These are phyloP conservation scores for Aspergillus nidulans DNA, from an alignment of 495 filamentous ascomycete species.

Conservation along the genomic window DNA sequence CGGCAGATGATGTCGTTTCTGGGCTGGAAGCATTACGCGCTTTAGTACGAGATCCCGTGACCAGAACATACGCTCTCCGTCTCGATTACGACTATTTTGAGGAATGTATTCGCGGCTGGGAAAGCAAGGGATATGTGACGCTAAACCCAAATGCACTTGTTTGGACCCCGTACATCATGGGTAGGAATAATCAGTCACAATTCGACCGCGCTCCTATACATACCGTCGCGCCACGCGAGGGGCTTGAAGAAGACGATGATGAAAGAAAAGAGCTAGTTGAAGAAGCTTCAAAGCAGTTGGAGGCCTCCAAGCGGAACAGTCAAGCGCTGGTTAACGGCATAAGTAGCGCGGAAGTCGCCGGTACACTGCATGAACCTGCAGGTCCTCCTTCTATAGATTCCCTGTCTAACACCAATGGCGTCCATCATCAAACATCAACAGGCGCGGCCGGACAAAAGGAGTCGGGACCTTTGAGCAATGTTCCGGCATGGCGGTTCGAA, in stretches of 20 bases:
- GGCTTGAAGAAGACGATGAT: slow-evolving; percentile 50
- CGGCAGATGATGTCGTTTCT: slow-evolving; percentile 91
- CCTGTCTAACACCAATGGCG: slow-evolving; percentile 32
- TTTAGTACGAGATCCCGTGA: slow-evolving; percentile 83
- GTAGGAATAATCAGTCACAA: slow-evolving; percentile 72
- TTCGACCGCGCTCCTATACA: slow-evolving; percentile 82
- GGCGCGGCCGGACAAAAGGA: slow-evolving; percentile 10
- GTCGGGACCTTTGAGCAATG: slow-evolving; percentile 39
- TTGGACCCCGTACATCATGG: slow-evolving; percentile 99
- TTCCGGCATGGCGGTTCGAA: slow-evolving; percentile 78
- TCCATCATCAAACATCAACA: slow-evolving; percentile 19
- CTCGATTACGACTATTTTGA: slow-evolving; percentile 77
- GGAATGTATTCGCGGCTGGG: slow-evolving; percentile 81
- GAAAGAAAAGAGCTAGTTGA: slow-evolving; percentile 27
- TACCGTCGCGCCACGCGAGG: slow-evolving; percentile 79
- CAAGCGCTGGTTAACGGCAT: slow-evolving; percentile 25
- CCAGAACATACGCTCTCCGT: slow-evolving; percentile 80
- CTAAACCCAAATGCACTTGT: slow-evolving; percentile 77
- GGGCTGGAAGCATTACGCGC: slow-evolving; percentile 85
- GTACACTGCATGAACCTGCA: slow-evolving; percentile 24
- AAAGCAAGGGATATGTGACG: slow-evolving; percentile 78
- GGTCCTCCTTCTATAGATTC: slow-evolving; percentile 36
- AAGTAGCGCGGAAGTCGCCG: slow-evolving; percentile 1
- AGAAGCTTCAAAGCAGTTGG: slow-evolving; percentile 23
- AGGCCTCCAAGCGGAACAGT: slow-evolving; percentile 13